phyloP scores from a whole-genome alignment of 768 basidiomycete genomes.

The Tulasnella sp. region DNA sequence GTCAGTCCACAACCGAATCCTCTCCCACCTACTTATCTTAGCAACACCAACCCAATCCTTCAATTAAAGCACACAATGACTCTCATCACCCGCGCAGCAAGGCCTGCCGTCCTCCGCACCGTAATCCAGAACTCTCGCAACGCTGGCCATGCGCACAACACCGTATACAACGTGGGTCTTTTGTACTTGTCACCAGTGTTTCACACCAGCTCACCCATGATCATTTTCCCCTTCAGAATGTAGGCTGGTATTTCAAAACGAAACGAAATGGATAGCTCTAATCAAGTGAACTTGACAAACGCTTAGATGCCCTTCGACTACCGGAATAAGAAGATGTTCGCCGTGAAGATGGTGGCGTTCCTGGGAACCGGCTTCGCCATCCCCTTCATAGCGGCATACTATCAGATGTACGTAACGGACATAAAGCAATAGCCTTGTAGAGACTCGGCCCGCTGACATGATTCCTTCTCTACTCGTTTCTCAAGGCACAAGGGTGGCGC shows the following conservation, averaged over 20 bases:
- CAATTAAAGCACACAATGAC: constrained; percentile 4
- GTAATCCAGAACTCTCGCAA: constrained; percentile 11
- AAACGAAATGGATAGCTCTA: too few species aligned
- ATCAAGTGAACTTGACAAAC: neutral
- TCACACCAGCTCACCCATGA: neutral
- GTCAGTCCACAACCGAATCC: constrained; percentile 3
- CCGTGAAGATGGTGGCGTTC: constrained; percentile 16
- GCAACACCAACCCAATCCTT: neutral
- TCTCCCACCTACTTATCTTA: constrained; percentile 3
- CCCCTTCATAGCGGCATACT: constrained; percentile 18
- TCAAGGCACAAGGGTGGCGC: constrained; percentile 32
- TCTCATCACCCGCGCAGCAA: constrained; percentile 17
- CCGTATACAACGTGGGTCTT: constrained; percentile 18
- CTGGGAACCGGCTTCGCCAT: constrained; percentile 16
- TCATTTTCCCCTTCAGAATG: neutral
- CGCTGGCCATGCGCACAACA: constrained; percentile 17
- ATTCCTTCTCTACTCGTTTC: too few species aligned
- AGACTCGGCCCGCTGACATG: too few species aligned
- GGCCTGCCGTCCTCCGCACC: constrained; percentile 12
- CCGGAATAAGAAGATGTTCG: constrained; percentile 18
- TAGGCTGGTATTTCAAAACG: neutral
- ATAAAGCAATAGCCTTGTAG: too few species aligned
- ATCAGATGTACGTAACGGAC: constrained; percentile 19
- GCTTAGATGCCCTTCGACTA: constrained; percentile 20
- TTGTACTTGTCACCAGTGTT: neutral